A percentile compares a stretch with the other conserved stretches of the same genome.
Conservation (phyloP, 139 green algal genomes). For the Chlorella sorokiniana region DNA sequence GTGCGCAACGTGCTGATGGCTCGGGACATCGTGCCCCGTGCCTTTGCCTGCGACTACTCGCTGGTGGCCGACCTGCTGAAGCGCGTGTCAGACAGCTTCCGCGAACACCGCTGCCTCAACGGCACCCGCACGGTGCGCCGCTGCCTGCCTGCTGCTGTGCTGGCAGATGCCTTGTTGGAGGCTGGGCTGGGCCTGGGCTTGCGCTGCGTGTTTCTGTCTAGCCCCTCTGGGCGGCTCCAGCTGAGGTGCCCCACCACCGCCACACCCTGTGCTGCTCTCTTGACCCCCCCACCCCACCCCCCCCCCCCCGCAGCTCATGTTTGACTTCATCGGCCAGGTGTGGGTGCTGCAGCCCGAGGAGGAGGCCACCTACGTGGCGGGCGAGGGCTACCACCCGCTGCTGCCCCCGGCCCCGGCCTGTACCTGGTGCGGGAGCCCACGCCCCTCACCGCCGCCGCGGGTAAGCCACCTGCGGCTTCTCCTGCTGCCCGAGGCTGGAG, state of each 20-base stretch:
- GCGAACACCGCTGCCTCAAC: constrained; percentile 76
- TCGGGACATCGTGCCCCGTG: constrained; percentile 94
- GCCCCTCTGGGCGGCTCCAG: not conserved
- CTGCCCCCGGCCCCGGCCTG: constrained; percentile 78
- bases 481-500: not conserved
- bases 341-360: constrained; percentile 88
- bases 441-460: not conserved
- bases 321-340: constrained; percentile 86
- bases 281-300: not conserved
- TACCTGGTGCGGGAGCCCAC: constrained; percentile 64
- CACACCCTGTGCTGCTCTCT: not conserved
- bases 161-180: no score
- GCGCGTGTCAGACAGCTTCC: constrained; percentile 68
- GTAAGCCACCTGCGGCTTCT: not conserved
- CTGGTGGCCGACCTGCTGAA: constrained; percentile 79
- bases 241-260: not conserved
- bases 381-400: constrained; percentile 77
- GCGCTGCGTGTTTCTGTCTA: no score
- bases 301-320: constrained; percentile 72
- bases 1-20: constrained; percentile 82
- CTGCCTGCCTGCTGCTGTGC: no score
- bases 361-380: constrained; percentile 51
- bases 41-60: constrained; percentile 97
- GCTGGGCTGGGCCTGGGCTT: no score
- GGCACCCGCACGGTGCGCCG: constrained; percentile 43